phyloP scores from a whole-genome alignment of 495 filamentous ascomycete genomes.

The Letharia columbiana region DNA sequence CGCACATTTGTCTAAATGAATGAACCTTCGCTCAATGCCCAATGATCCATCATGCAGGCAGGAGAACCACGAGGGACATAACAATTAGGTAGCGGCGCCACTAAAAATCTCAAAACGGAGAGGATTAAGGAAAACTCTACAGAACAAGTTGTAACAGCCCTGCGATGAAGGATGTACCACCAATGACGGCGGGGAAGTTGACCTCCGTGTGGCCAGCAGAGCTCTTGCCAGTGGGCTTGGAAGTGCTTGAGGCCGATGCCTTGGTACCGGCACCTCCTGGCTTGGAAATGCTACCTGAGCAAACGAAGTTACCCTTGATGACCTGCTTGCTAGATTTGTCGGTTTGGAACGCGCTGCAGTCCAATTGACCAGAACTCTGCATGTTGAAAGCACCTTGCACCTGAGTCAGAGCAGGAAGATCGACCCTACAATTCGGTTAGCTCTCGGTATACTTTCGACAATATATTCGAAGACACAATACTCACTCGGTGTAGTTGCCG shows the following conservation, averaged over 20 bases:
- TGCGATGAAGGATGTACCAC: constrained; percentile 26
- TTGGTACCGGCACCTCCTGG: constrained; percentile 39
- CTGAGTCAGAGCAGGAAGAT: constrained; percentile 57
- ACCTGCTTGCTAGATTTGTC: constrained; percentile 32
- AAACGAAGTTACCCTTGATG: constrained; percentile 58
- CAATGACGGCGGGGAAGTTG: constrained; percentile 36
- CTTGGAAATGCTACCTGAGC: constrained; percentile 35
- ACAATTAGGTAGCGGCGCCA: not conserved
- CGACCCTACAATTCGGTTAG: constrained; percentile 46
- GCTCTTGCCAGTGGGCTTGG: constrained; percentile 30
- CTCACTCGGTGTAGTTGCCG: constrained; percentile 77
- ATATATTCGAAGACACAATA: constrained; percentile 20
- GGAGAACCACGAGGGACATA: not conserved
- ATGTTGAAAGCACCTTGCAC: constrained; percentile 85
- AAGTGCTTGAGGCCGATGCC: constrained; percentile 27
- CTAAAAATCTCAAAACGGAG: not conserved
- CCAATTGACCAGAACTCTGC: constrained; percentile 57
- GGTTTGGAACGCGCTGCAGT: constrained; percentile 41
- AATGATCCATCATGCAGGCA: constrained; percentile 19
- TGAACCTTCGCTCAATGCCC: constrained; percentile 18
- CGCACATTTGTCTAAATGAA: constrained; percentile 18
- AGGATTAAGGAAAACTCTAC: constrained; percentile 25
- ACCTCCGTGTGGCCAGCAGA: constrained; percentile 37
- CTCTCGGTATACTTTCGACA: constrained; percentile 1
- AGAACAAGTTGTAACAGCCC: constrained; percentile 38